These are phyloP conservation scores for Naganishia sp. DNA, from an alignment of 1,284 basidiomycete species.

Conservation along the genomic window DNA sequence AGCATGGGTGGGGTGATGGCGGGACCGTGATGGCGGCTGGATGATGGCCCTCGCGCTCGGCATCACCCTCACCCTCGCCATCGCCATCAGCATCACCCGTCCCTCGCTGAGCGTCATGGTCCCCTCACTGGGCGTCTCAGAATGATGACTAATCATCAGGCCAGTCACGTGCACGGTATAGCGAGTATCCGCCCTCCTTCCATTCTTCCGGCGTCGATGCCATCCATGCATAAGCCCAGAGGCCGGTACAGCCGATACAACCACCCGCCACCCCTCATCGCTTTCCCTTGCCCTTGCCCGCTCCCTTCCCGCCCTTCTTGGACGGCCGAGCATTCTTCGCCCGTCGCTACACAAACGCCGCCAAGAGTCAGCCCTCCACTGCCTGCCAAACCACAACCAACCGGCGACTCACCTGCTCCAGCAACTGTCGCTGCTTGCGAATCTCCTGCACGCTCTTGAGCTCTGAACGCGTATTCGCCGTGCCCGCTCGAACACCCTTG, in stretches of 20 bases:
- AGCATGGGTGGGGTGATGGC: conserved; percentile 8
- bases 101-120: too few relatives aligned
- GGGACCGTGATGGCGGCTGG: not conserved
- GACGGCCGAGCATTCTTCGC: conserved; percentile 73
- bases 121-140: too few relatives aligned
- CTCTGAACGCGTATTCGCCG: conserved; percentile 69
- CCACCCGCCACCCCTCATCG: not conserved
- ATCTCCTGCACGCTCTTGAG: conserved; percentile 83
- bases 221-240: too few relatives aligned
- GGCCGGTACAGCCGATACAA: too few relatives aligned
- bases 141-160: too few relatives aligned
- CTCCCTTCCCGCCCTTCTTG: conserved; percentile 35
- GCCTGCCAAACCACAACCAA: not conserved
- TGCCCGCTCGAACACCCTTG: conserved; percentile 59
- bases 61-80: too few relatives aligned
- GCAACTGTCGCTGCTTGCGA: conserved; percentile 66
- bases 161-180: too few relatives aligned
- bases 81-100: too few relatives aligned
- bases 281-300: conserved; percentile 38
- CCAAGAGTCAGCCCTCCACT: conserved; percentile 4
- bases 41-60: too few relatives aligned
- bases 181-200: too few relatives aligned
- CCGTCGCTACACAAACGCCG: conserved; percentile 33
- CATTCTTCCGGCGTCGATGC: too few relatives aligned
- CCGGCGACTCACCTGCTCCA: conserved; percentile 60